Base-by-base conservation (phyloP, 108 stramenopile genomes). In the Conticribra guillardii region DNA sequence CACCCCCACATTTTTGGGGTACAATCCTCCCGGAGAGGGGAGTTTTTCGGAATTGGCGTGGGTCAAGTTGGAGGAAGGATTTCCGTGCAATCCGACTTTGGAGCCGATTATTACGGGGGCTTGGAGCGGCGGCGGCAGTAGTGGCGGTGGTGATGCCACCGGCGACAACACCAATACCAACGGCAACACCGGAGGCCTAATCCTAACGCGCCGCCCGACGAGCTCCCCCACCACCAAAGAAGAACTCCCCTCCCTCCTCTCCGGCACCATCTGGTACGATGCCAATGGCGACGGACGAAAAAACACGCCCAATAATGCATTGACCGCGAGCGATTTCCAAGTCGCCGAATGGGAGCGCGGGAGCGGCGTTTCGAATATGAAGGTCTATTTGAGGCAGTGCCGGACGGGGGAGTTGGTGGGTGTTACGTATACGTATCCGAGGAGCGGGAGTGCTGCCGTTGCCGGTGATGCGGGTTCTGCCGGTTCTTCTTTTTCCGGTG, bases 1-100 rank as follows among this genome's bases (percentile, higher is more conserved):
- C 50, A 45, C 74, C 4, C 74, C 74, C 26, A 28, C 65, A 26
- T 74, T 67, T 22, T 34, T 74, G 48, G 74, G 74, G 1, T 74
- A 74, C 44, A 61, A 27, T 47, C 74, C 74, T 16, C 74, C 74
- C 2, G 74, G 74, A 0, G 41, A 45, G 27, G 74, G 74, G 11
- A 9, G 21, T 8, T 22, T 29, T 15, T 74, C 64, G 65, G 1
- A 47, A 14, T 1, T 15, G 29, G 74, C 65, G 15, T 74, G 74
- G 74, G 29, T 0, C 14, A 29, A 49, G 29, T 48, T 73, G 31
- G 73, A 64, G 0, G 65, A 41, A 7, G 54, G 57, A n/a, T 64
- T 58, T 18, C 63, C 64, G 0, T 73, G 73, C 57, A 64, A 73
- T 50, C 73, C 73, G 46, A 27, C 44, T 2, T 44, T 73, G 27